Evolutionary conservation across 2,329 filamentous ascomycete species (phyloP), one percentile per base, ranked within the genome.

Genomic region (Zymoseptoria crescenta): DNA sequence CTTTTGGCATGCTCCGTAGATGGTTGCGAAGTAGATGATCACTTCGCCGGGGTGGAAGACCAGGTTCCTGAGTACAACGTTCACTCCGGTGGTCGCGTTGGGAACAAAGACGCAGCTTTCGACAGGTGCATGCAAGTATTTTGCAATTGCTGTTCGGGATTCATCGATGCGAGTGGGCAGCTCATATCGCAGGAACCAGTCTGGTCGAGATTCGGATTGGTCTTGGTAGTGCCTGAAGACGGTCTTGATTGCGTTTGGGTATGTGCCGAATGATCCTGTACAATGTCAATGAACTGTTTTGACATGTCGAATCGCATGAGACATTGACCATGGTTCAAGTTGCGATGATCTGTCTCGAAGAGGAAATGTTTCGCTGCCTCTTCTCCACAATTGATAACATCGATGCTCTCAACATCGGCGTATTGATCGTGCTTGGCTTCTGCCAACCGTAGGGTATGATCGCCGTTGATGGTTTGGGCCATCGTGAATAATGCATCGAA

Each of bases 31-130:
- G 73, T 86, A 87, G 51, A 96, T 68, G 62, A 95, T 88, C 62
- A 87, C 85, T 70, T 96, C 92, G 61, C 87, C 86, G 0, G 78
- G 72, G 45, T 83, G 72, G 80, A 86, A 96, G 1, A 71, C 69
- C 1, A 96, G 73, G 70, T 88, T 92, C 49, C 87, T 84, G n/a
- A 96, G 80, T 4, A 96, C 83, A 0, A 85, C 89, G 74, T 94
- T 93, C 52, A 91, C 75, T 24, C 84, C 89, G 0, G 83, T 86
- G 0, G 90, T 95, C 10, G 91, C 90, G 71, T 96, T 96, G 59
- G 83, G 77, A 0, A 96, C 85, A 64, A 95, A 87, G 0, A 96
- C 91, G 48, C 89, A 77, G 8, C 86, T 84, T 8, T 86, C 79
- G 0, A 78, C 69, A 0, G 87, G 84, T 0, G 83, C 87, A 61